A percentile compares a stretch with the other conserved stretches of the same genome.
These are phyloP conservation scores for Geotrichum australiense DNA, from an alignment of 1,139 yeast species.

Conservation along the genomic window DNA sequence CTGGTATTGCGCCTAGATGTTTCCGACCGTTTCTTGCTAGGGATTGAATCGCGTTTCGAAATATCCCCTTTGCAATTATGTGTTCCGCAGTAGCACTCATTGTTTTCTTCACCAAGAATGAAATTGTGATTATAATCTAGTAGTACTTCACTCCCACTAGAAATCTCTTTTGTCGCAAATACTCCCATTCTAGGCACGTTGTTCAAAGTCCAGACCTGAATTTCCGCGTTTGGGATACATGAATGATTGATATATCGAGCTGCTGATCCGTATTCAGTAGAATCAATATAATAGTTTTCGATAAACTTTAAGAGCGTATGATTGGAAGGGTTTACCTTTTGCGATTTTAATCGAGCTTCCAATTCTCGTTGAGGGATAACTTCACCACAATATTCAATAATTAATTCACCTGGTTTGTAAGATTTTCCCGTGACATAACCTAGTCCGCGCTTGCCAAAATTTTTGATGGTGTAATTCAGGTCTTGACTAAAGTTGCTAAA, in stretches of 20 bases:
- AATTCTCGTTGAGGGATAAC: constrained; percentile 32
- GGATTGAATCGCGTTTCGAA: constrained; percentile 24
- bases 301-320: constrained; percentile 35
- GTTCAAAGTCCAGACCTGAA: constrained; percentile 39
- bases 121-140: constrained; percentile 37
- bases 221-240: constrained; percentile 38
- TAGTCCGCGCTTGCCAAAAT: constrained; percentile 31
- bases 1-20: constrained; percentile 4
- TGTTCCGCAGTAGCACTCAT: constrained; percentile 35
- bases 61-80: constrained; percentile 34
- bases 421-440: constrained; percentile 35
- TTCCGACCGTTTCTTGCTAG: not conserved
- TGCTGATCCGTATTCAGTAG: constrained; percentile 36
- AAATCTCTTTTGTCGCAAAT: constrained; percentile 35
- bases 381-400: constrained; percentile 41
- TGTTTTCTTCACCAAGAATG: not conserved
- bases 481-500: constrained; percentile 25
- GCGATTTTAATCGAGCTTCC: constrained; percentile 27
- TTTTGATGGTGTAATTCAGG: constrained; percentile 9
- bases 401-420: constrained; percentile 33
- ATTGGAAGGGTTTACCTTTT: constrained; percentile 25
- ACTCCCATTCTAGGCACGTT: constrained; percentile 37
- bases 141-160: constrained; percentile 36
- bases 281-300: constrained; percentile 35
- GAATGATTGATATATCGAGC: constrained; percentile 42